Evolutionary conservation across 768 basidiomycete species (phyloP), one percentile per base, ranked within the genome.

Genomic region (Auriscalpium orientale): DNA sequence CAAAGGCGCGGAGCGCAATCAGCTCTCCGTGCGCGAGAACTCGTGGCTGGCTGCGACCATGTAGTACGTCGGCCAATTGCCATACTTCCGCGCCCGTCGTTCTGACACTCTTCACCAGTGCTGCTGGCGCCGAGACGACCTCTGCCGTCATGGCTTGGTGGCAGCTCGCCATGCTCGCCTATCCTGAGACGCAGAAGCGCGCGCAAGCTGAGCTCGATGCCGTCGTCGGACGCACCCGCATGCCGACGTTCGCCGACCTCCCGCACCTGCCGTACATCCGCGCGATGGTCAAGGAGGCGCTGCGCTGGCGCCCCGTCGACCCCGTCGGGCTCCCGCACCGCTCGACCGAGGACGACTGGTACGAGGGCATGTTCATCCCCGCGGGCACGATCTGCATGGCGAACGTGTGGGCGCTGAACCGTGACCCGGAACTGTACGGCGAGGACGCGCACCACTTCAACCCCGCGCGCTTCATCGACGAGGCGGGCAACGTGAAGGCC

Each of bases 161-260:
- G 40, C 46, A 53, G 10, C 59, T 60, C 16, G 59, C 43, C 44
- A 60, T 60, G 34, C 54, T 60, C n/a, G 57, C 53, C 20, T 60
- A 60, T 20, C 59, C 59, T 16, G 53, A 60, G 49, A 51, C 53
- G 18, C 57, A 58, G 38, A 53, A 49, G 40, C 53, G 46, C 20
- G 59, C 59, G 6, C 59, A 60, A 44, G 59, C 53, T 13, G 59
- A 60, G 36, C 59, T 60, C 20, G 59, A 60, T 22, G 50, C 57
- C 33, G 57, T 60, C 40, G 59, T 60, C 21, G 59, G 57, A n/a
- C 57, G 59, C 22, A 54, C 49, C 13, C 59, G 59, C 46, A 20
- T 60, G 35, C 59, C 59, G 3, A 49, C 57, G 0, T 60, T 60
- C 33, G 49, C 59, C 18, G 59, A 60, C 51, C 54, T 55, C 10